These are phyloP conservation scores for Colletotrichum spinosum DNA, from an alignment of 2,329 filamentous ascomycete genomes.

Conservation along the genomic window DNA sequence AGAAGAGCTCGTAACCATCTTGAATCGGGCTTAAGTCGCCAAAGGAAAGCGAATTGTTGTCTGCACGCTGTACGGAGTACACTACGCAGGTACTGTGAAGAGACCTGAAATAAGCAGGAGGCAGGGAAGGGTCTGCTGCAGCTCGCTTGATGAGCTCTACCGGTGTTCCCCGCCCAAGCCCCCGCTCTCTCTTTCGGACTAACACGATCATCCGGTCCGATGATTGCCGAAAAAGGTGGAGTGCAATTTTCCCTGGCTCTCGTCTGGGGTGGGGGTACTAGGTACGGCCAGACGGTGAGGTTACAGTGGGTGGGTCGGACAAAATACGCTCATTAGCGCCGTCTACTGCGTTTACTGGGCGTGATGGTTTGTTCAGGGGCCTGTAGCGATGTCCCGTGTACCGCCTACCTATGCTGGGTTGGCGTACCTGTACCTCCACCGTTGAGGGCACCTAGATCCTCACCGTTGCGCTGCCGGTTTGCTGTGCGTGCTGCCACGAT, in stretches of 20 bases:
- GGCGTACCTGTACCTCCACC: no score
- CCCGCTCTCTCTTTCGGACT: not conserved
- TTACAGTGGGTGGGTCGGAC: slow-evolving; percentile 9
- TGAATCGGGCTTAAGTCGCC: no score
- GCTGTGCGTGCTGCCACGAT: slow-evolving; percentile 11
- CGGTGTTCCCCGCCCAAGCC: not conserved
- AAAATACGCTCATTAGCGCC: slow-evolving; percentile 3
- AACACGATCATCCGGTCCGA: slow-evolving; percentile 7
- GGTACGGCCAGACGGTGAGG: not conserved
- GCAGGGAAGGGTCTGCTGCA: slow-evolving; percentile 1
- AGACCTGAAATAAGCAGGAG: not conserved
- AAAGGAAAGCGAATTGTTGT: no score
- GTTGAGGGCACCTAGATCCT: no score
- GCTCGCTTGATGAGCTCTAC: not conserved
- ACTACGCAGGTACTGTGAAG: not conserved
- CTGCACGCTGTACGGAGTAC: no score
- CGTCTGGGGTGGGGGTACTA: no score
- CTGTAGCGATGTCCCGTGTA: not conserved
- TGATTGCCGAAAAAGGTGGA: slow-evolving; percentile 22
- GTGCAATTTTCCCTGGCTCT: no score
- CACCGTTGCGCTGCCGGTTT: not conserved
- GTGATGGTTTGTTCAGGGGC: no score
- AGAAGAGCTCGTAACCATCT: no score
- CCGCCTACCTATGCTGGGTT: not conserved
- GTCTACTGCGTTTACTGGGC: slow-evolving; percentile 5